Percentiles rank a stretch among this genome's conserved stretches.
Evolutionary conservation across 352 stramenopile genomes (phyloP).

Genomic region (Phytophthora aleatoria): DNA sequence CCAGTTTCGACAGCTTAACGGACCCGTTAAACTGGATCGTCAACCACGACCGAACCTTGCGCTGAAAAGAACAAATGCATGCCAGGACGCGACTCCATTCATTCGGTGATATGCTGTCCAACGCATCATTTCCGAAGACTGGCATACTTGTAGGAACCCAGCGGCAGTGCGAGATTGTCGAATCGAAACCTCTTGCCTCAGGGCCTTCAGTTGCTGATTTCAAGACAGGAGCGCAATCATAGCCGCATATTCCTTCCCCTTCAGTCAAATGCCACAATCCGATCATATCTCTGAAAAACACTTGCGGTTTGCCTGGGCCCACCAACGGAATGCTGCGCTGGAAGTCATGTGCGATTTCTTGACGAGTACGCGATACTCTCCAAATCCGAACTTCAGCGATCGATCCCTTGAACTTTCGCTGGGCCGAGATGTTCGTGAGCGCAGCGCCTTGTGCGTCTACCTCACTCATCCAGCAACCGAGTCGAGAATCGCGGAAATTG

Average conservation of each 20-base stretch:
- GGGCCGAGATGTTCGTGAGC: constrained; percentile 35
- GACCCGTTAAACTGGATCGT: constrained; percentile 28
- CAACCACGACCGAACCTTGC: constrained; percentile 38
- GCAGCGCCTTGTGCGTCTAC: constrained; percentile 42
- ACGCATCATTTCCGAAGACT: constrained; percentile 46
- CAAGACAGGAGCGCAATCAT: constrained; percentile 40
- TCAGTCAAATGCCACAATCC: constrained; percentile 80
- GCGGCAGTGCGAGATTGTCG: constrained; percentile 64
- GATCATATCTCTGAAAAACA: constrained; percentile 37
- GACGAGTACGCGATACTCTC: constrained; percentile 40
- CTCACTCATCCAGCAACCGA: constrained; percentile 79
- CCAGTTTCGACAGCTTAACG: constrained; percentile 41
- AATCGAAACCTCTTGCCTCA: constrained; percentile 41
- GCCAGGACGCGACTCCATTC: constrained; percentile 39
- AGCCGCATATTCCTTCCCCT: constrained; percentile 70
- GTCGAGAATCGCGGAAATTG: constrained; percentile 54
- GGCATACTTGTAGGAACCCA: constrained; percentile 68
- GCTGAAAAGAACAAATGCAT: constrained; percentile 45
- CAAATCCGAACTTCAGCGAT: constrained; percentile 82
- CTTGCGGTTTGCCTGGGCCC: constrained; percentile 9
- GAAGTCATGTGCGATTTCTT: constrained; percentile 65
- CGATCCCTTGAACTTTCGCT: constrained; percentile 74
- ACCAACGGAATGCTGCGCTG: constrained; percentile 66
- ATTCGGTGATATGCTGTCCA: constrained; percentile 41
- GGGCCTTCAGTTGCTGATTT: constrained; percentile 14